These are phyloP conservation scores for Candida vartiovaarae DNA, from an alignment of 805 yeast species.

Conservation along the genomic window DNA sequence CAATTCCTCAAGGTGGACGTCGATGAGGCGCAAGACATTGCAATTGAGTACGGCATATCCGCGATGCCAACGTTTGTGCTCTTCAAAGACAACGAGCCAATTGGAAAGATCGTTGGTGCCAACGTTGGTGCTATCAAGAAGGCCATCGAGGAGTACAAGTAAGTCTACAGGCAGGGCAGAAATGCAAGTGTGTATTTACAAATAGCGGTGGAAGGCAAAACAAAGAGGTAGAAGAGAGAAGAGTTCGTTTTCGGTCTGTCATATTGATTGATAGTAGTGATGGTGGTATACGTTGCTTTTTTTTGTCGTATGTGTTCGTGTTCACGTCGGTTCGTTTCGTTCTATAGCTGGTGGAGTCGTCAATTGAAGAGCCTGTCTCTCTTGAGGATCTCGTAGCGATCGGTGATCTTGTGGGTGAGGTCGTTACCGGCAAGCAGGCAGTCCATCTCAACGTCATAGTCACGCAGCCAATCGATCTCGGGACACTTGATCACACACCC, in stretches of 20 bases:
- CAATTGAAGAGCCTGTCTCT: slow-evolving; percentile 16
- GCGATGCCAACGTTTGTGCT: slow-evolving; percentile 76
- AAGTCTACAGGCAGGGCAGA: neutral
- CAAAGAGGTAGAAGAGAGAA: neutral
- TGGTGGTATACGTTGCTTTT: neutral
- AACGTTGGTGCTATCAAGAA: slow-evolving; percentile 28
- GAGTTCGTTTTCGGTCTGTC: too few species aligned
- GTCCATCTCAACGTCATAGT: slow-evolving; percentile 18
- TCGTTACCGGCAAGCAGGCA: slow-evolving; percentile 4
- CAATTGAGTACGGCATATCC: slow-evolving; percentile 50
- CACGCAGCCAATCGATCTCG: slow-evolving; percentile 18
- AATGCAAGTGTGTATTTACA: neutral
- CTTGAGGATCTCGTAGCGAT: slow-evolving; percentile 21
- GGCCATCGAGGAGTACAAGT: slow-evolving; percentile 25
- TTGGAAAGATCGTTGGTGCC: slow-evolving; percentile 62
- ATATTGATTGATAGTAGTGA: too few species aligned
- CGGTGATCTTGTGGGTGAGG: slow-evolving; percentile 14
- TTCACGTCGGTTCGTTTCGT: neutral
- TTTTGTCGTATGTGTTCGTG: neutral
- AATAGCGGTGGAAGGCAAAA: neutral
- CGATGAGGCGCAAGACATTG: slow-evolving; percentile 53
- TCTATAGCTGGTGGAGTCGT: neutral
- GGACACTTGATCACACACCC: slow-evolving; percentile 21
- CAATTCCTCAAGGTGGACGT: slow-evolving; percentile 67
- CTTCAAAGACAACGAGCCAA: slow-evolving; percentile 48